Base-by-base conservation (phyloP, 176 grass and related monocot genomes). In the Hyparrhenia diplandra region DNA sequence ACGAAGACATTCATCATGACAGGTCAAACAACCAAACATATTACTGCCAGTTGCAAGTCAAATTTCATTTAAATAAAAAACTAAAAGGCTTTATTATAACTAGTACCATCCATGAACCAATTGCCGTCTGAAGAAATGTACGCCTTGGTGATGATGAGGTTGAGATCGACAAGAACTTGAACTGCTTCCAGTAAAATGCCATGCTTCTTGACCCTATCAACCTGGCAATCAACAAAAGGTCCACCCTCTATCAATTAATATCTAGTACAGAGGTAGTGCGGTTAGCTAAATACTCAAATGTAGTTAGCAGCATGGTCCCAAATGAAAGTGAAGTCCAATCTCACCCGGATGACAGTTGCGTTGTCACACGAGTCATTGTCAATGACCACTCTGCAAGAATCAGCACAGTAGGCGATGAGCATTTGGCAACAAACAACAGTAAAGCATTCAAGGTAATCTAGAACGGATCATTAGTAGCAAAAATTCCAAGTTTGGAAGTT, bases 61-160 rank as follows among this genome's bases (percentile, higher is more conserved):
- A 18, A 39, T 36, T 70, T 4, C 52, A 57, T 23, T 24, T 58
- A 3, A 52, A 24, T 46, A 18, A 43, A 70, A 46, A 23, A 35
- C 10, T 8, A 18, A 43, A 5, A 10, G 49, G 49, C 25, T 12
- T 3, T 36, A 36, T n/a, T n/a, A 36, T 28, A 20, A 30, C 21
- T 5, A 29, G 6, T 85, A 82, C 89, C 89, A 49, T 87, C 72
- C 89, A 91, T 87, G 67, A 91, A 91, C 89, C 85, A 91, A 28
- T 71, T 75, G 61, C 89, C 77, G 23, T 91, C 89, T 0, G 89
- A 91, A 25, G 85, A 87, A 66, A 88, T 91, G 69, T 91, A 88
- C 0, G 81, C 89, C 78, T 88, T 91, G 28, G 71, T 88, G 77
- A 91, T 60, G 63, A 88, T 23, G 13, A 91, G 85, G 69, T 88